Percentiles rank a stretch among this genome's conserved stretches.
These are phyloP conservation scores for Rauvolfia tetraphylla DNA, from an alignment of 257 asterid genomes.

Conservation along the genomic window DNA sequence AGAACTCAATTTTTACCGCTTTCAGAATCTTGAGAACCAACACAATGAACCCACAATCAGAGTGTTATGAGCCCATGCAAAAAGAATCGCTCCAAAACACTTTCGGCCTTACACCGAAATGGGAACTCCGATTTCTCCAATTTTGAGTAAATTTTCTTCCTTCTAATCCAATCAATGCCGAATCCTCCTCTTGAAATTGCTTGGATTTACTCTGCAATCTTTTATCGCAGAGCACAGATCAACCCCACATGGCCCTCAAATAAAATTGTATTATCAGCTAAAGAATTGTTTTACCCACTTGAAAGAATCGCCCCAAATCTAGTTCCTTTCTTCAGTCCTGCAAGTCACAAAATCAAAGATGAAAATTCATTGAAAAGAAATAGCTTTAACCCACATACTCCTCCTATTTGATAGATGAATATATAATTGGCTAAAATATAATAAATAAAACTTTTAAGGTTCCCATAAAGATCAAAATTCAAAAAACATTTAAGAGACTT, in stretches of 20 bases:
- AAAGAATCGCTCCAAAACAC: constrained; percentile 67
- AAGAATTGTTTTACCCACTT: constrained; percentile 57
- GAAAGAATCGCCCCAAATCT: no score
- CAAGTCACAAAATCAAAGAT: no score
- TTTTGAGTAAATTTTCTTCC: constrained; percentile 77
- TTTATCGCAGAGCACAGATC: constrained; percentile 53
- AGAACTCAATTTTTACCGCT: neutral
- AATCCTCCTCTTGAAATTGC: constrained; percentile 82
- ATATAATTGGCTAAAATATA: no score
- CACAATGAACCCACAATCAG: constrained; percentile 37
- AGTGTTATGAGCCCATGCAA: constrained; percentile 47
- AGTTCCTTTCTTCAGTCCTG: no score
- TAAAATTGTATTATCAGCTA: constrained; percentile 37
- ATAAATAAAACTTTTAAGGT: no score
- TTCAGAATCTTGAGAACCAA: neutral
- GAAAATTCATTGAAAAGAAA: no score
- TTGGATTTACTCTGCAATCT: constrained; percentile 83
- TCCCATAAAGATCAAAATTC: no score
- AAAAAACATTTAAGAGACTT: no score
- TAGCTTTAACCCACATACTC: no score
- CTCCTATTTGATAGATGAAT: no score
- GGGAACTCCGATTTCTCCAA: constrained; percentile 63
- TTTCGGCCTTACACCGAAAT: constrained; percentile 41
- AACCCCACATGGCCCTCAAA: constrained; percentile 27
- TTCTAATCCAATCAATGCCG: constrained; percentile 66